Evolutionary conservation across 2,329 filamentous ascomycete species (phyloP).

Genomic region (Cercospora brassicicola): DNA sequence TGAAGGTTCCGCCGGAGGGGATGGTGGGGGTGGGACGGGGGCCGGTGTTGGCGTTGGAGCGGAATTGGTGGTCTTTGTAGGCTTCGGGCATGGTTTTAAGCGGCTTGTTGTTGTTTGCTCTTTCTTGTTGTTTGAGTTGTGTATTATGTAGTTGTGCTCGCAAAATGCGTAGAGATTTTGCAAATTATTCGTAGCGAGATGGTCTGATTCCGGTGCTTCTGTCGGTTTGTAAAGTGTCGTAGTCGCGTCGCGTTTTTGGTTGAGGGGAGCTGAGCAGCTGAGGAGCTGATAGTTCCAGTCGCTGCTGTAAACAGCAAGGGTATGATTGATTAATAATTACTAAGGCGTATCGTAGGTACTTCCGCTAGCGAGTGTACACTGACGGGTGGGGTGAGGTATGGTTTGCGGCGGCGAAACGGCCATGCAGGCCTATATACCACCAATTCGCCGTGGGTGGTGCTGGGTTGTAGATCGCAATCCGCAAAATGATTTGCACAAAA

Average conservation of each 20-base stretch:
- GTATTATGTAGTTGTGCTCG: not conserved
- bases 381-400: not conserved
- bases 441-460: not conserved
- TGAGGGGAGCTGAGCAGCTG: not conserved
- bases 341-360: not conserved
- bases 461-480: slow-evolving; percentile 6
- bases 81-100: slow-evolving; percentile 15
- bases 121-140: not conserved
- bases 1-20: slow-evolving; percentile 38
- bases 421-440: not conserved
- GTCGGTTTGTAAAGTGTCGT: not conserved
- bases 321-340: not conserved
- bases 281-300: not conserved
- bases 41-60: slow-evolving; percentile 30
- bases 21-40: slow-evolving; percentile 35
- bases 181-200: not conserved
- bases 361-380: not conserved
- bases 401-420: not conserved
- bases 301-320: not conserved
- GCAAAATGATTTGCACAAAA: not conserved
- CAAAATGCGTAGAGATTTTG: not conserved
- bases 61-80: slow-evolving; percentile 33
- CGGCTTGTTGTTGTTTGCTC: not conserved
- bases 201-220: not conserved
- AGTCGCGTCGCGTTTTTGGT: not conserved